Evolutionary conservation across 768 basidiomycete genomes (phyloP).

Genomic region (Rhodosporidiobolus sp.): DNA sequence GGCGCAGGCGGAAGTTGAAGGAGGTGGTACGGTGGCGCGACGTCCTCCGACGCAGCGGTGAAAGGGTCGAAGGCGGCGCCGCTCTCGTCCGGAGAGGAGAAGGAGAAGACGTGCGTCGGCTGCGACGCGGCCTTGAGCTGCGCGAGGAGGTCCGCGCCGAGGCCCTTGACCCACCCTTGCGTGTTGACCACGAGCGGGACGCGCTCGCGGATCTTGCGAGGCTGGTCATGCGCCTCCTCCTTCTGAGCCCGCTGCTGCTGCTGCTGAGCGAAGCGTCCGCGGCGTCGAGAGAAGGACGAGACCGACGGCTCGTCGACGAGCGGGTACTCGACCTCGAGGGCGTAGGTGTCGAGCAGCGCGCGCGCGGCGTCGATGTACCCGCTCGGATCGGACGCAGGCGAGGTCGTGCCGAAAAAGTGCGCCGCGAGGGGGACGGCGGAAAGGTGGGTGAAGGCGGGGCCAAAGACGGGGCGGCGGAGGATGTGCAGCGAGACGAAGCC

Average conservation of each 20-base stretch:
- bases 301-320: constrained; percentile 35
- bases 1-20: constrained; percentile 22
- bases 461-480: constrained; percentile 66
- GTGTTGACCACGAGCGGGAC: constrained; percentile 90
- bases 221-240: constrained; percentile 41
- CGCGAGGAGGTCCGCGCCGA: constrained; percentile 73
- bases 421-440: constrained; percentile 63
- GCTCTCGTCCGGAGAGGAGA: constrained; percentile 30
- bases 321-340: constrained; percentile 61
- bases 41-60: constrained; percentile 4
- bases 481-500: constrained; percentile 79
- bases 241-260: constrained; percentile 22
- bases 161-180: constrained; percentile 94
- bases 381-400: constrained; percentile 72
- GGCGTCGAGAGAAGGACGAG: neutral
- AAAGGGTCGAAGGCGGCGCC: neutral
- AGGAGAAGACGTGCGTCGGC: constrained; percentile 60
- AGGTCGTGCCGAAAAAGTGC: constrained; percentile 76
- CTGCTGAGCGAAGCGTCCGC: neutral
- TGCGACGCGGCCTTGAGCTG: constrained; percentile 66
- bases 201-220: constrained; percentile 52
- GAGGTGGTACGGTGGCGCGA: neutral
- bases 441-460: constrained; percentile 87
- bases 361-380: constrained; percentile 70
- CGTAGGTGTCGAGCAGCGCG: constrained; percentile 63